phyloP scores from a whole-genome alignment of 2,329 filamentous ascomycete species.

The Colletotrichum sublineola region DNA sequence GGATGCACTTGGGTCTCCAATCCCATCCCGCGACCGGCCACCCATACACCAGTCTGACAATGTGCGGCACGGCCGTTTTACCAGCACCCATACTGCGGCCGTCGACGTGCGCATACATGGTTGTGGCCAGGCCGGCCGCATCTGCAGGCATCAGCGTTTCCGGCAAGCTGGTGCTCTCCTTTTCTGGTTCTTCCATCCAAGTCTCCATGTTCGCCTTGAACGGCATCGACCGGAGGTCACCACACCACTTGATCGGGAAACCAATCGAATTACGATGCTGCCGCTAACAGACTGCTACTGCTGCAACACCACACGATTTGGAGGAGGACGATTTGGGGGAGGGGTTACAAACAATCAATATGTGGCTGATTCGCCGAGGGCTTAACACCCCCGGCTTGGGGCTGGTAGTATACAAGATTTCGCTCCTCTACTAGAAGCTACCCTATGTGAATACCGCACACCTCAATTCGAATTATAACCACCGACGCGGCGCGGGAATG shows the following conservation, averaged over 20 bases:
- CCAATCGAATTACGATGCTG: constrained; percentile 28
- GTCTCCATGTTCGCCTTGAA: constrained; percentile 29
- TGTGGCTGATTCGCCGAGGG: constrained; percentile 24
- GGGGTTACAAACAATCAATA: constrained; percentile 4
- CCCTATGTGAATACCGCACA: constrained; percentile 20
- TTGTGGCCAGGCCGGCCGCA: constrained; percentile 9
- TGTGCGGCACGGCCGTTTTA: constrained; percentile 26
- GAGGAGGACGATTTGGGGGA: neutral
- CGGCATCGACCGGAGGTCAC: constrained; percentile 24
- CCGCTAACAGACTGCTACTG: neutral
- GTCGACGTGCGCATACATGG: constrained; percentile 7
- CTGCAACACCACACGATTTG: neutral
- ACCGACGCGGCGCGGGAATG: neutral
- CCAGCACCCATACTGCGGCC: constrained; percentile 19
- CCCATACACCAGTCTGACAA: constrained; percentile 4
- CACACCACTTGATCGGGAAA: constrained; percentile 11
- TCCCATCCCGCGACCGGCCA: neutral
- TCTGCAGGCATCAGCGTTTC: constrained; percentile 35
- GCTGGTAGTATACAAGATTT: constrained; percentile 38
- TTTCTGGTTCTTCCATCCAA: constrained; percentile 13
- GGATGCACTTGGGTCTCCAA: constrained; percentile 7
- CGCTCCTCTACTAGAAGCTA: constrained; percentile 23
- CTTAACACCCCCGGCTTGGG: constrained; percentile 1
- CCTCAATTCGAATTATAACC: constrained; percentile 8
- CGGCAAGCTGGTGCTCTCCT: constrained; percentile 21